Percentiles rank a stretch among this genome's conserved stretches.
Evolutionary conservation across 805 yeast genomes (phyloP).

Genomic region (Vanderwaltozyma yarrowii): DNA sequence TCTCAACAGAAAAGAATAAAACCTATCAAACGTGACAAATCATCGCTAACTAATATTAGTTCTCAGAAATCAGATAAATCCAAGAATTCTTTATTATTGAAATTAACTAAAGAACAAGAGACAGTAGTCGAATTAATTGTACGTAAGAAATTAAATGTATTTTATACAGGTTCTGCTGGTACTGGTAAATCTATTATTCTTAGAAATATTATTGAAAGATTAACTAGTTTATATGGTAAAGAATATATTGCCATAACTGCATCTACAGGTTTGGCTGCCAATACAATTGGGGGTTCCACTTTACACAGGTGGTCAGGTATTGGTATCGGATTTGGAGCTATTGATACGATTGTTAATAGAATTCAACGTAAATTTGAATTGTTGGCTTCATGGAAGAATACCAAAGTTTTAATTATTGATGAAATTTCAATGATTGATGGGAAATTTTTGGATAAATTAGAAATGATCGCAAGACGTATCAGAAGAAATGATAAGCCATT

Average conservation of each 20-base stretch:
- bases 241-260: constrained; percentile 78
- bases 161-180: constrained; percentile 81
- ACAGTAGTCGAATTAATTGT: constrained; percentile 44
- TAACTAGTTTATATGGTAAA: constrained; percentile 35
- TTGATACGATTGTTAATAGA: constrained; percentile 29
- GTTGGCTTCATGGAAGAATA: constrained; percentile 43
- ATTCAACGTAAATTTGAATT: constrained; percentile 13
- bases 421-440: constrained; percentile 95
- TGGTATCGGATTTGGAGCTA: constrained; percentile 60
- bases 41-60: neutral
- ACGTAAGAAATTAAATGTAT: constrained; percentile 42
- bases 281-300: constrained; percentile 85
- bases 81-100: neutral
- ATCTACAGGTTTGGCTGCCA: constrained; percentile 93
- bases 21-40: constrained; percentile 4
- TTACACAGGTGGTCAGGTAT: constrained; percentile 79
- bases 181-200: constrained; percentile 75
- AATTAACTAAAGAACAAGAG: constrained; percentile 39
- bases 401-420: constrained; percentile 72
- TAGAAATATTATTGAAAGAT: constrained; percentile 47
- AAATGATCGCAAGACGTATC: constrained; percentile 51
- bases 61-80: neutral
- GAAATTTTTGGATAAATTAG: constrained; percentile 60
- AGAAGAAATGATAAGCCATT: constrained; percentile 51
- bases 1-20: constrained; percentile 13